A percentile compares a stretch with the other conserved stretches of the same genome.
Evolutionary conservation across 2,329 filamentous ascomycete species (phyloP).

Genomic region (Botrytis elliptica): DNA sequence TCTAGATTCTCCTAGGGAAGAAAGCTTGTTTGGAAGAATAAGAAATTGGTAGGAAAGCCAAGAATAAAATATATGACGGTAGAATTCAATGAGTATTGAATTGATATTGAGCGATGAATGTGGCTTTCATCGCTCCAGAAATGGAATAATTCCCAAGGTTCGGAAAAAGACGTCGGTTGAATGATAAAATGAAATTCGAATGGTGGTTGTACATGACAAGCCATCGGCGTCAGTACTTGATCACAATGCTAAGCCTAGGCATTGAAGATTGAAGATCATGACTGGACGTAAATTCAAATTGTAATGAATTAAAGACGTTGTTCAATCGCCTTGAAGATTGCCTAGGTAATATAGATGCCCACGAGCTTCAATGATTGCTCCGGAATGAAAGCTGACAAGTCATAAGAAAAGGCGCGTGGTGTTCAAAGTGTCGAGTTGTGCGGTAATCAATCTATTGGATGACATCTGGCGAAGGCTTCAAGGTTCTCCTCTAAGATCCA

Average conservation of each 20-base stretch:
- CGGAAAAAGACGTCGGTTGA: neutral
- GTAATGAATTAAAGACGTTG: neutral
- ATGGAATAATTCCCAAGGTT: neutral
- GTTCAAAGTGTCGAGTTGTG: neutral
- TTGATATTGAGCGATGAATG: neutral
- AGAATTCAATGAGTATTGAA: neutral
- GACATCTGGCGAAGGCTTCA: neutral
- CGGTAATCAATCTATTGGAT: neutral
- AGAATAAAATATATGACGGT: neutral
- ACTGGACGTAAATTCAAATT: neutral
- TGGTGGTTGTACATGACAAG: conserved; percentile 7
- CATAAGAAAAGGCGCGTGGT: conserved; percentile 20
- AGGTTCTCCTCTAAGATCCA: neutral
- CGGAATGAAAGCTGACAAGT: conserved; percentile 20
- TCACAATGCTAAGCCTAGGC: neutral
- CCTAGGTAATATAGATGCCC: neutral
- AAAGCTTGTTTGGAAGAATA: conserved; percentile 15
- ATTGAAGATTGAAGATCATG: neutral
- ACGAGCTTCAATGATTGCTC: conserved; percentile 17
- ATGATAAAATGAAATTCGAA: neutral
- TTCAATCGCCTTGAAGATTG: neutral
- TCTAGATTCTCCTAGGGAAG: neutral
- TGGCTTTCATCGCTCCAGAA: conserved; percentile 4
- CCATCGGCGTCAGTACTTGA: neutral
- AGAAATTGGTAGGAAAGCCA: neutral